A percentile compares a stretch with the other conserved stretches of the same genome.
Evolutionary conservation across 768 basidiomycete genomes (phyloP).

Genomic region (Russula brevipes): DNA sequence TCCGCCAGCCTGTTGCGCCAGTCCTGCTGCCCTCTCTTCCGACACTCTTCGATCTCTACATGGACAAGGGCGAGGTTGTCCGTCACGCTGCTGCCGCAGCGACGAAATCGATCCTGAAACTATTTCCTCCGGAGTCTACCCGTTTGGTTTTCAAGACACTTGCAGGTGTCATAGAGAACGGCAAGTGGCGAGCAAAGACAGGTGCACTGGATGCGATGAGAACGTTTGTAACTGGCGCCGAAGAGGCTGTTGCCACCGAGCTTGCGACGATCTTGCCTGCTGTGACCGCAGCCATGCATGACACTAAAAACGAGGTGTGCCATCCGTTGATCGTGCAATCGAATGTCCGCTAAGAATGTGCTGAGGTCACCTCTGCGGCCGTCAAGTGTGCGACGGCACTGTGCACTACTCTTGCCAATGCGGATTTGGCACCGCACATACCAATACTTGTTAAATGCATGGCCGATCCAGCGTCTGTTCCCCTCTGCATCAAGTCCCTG

Average conservation of each 20-base stretch:
- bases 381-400: constrained; percentile 85
- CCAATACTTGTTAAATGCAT: constrained; percentile 89
- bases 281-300: constrained; percentile 89
- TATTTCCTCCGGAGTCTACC: constrained; percentile 79
- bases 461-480: constrained; percentile 82
- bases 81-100: constrained; percentile 74
- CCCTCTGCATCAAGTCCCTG: constrained; percentile 90
- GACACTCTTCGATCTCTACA: constrained; percentile 73
- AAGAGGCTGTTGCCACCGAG: constrained; percentile 75
- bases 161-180: constrained; percentile 69
- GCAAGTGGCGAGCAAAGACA: constrained; percentile 95
- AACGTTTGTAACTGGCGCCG: constrained; percentile 60
- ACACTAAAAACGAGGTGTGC: constrained; percentile 89
- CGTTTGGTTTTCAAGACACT: constrained; percentile 61
- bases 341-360: constrained; percentile 6
- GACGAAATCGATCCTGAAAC: constrained; percentile 77
- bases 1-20: constrained; percentile 69
- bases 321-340: constrained; percentile 8
- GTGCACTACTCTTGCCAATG: constrained; percentile 87
- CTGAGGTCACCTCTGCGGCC: constrained; percentile 78
- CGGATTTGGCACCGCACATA: constrained; percentile 87
- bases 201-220: constrained; percentile 85
- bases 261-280: constrained; percentile 77
- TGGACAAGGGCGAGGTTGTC: constrained; percentile 94
- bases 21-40: constrained; percentile 74